Evolutionary conservation across 106 monocot species (phyloP).

Genomic region (Amphibolis antarctica): DNA sequence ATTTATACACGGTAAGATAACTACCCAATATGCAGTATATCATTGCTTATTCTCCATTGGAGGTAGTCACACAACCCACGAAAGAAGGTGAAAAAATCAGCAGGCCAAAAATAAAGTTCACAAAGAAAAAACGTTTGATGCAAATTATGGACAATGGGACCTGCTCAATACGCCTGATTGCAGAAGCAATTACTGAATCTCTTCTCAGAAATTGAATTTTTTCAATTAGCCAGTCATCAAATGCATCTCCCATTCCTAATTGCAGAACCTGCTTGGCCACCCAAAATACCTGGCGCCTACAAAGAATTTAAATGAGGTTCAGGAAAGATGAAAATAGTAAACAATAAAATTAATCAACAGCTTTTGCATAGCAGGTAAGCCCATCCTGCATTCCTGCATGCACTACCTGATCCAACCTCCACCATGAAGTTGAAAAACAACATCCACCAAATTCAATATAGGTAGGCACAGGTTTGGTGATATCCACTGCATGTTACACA

Average conservation of each 20-base stretch:
- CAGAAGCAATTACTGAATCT: slow-evolving; percentile 63
- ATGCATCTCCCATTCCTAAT: slow-evolving; percentile 98
- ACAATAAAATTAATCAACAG: not conserved
- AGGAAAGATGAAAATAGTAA: not conserved
- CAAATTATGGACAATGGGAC: too few species aligned
- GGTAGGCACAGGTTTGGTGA: slow-evolving; percentile 70
- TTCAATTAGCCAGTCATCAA: slow-evolving; percentile 98
- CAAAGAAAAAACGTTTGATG: too few species aligned
- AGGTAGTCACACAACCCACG: too few species aligned
- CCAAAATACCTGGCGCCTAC: slow-evolving; percentile 94
- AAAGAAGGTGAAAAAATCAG: too few species aligned
- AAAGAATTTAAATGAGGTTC: slow-evolving; percentile 1
- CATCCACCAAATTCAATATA: slow-evolving; percentile 80
- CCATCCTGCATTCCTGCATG: not conserved
- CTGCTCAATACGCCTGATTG: slow-evolving; percentile 64
- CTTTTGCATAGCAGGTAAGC: not conserved
- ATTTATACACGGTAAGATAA: too few species aligned
- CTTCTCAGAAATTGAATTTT: slow-evolving; percentile 83
- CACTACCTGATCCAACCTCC: slow-evolving; percentile 93
- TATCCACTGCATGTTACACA: slow-evolving; percentile 44
- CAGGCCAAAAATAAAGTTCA: too few species aligned
- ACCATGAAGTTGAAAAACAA: slow-evolving; percentile 88
- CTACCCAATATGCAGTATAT: not conserved
- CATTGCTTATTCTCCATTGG: too few species aligned
- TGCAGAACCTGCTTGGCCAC: slow-evolving; percentile 88